Evolutionary conservation across 805 yeast genomes (phyloP).

Genomic region (Blastobotrys mokoenaii): DNA sequence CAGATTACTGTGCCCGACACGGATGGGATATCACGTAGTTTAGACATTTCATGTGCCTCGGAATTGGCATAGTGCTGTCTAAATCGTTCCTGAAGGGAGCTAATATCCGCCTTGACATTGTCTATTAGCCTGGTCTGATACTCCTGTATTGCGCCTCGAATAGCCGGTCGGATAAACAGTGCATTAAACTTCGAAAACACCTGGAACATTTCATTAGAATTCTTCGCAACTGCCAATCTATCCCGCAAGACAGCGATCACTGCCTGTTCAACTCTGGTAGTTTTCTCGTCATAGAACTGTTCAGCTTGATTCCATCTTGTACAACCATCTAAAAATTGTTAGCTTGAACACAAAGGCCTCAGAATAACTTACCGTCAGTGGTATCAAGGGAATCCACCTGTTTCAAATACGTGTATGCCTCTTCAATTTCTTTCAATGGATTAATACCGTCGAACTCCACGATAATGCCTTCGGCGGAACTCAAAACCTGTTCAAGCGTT

Average conservation of each 20-base stretch:
- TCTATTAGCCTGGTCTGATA: constrained; percentile 45
- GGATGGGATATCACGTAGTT: constrained; percentile 40
- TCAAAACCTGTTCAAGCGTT: constrained; percentile 27
- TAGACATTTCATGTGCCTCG: constrained; percentile 29
- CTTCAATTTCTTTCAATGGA: constrained; percentile 29
- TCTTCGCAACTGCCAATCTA: constrained; percentile 32
- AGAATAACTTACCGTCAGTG: constrained; percentile 16
- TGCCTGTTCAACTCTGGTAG: constrained; percentile 38
- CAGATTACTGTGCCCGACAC: constrained; percentile 42
- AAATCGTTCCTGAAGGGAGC: constrained; percentile 34
- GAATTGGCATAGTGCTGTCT: constrained; percentile 26
- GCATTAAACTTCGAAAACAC: constrained; percentile 42
- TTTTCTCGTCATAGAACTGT: constrained; percentile 34
- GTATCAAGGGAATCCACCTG: constrained; percentile 34
- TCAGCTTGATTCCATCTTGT: constrained; percentile 37
- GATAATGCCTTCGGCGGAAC: neutral
- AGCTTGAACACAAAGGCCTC: neutral
- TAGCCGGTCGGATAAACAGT: constrained; percentile 43
- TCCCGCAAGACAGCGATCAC: constrained; percentile 35
- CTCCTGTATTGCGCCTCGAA: constrained; percentile 51
- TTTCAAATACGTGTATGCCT: constrained; percentile 36
- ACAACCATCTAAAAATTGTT: constrained; percentile 12
- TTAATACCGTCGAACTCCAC: constrained; percentile 15
- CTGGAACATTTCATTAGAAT: constrained; percentile 43
- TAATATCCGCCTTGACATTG: constrained; percentile 41